These are phyloP conservation scores for Globisporangium orthogonon DNA, from an alignment of 352 stramenopile genomes.

Conservation along the genomic window DNA sequence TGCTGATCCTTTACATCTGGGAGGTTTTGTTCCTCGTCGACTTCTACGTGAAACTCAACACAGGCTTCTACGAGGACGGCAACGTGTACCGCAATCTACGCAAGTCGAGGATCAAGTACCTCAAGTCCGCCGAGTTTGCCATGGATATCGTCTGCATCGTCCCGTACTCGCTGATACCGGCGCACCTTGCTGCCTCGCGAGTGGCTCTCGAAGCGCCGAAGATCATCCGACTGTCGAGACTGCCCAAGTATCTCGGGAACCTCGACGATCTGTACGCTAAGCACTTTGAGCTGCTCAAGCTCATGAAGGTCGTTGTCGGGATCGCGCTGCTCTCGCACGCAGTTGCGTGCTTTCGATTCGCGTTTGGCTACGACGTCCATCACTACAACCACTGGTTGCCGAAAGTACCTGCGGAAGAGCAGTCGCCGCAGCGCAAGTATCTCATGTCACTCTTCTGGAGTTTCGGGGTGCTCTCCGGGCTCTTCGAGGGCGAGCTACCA, in stretches of 20 bases:
- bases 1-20: slow-evolving; percentile 19
- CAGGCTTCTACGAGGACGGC: slow-evolving; percentile 49
- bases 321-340: slow-evolving; percentile 51
- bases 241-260: slow-evolving; percentile 38
- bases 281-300: slow-evolving; percentile 46
- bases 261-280: slow-evolving; percentile 61
- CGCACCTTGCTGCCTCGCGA: slow-evolving; percentile 2
- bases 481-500: slow-evolving; percentile 68
- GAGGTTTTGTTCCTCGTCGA: slow-evolving; percentile 53
- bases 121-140: slow-evolving; percentile 36
- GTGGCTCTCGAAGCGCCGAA: slow-evolving; percentile 34
- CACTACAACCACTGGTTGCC: slow-evolving; percentile 52
- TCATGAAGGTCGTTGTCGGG: slow-evolving; percentile 39
- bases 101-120: slow-evolving; percentile 35
- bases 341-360: slow-evolving; percentile 48
- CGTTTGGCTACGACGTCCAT: slow-evolving; percentile 46
- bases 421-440: slow-evolving; percentile 27
- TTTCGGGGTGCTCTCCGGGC: slow-evolving; percentile 53
- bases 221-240: slow-evolving; percentile 28
- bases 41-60: slow-evolving; percentile 49
- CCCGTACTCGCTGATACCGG: slow-evolving; percentile 23
- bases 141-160: slow-evolving; percentile 46
- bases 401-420: slow-evolving; percentile 14
- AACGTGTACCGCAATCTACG: slow-evolving; percentile 45
- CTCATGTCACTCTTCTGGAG: slow-evolving; percentile 56